Percentiles rank a stretch among this genome's conserved stretches.
phyloP scores from a whole-genome alignment of 495 filamentous ascomycete species.

The Xylaria palmicola region DNA sequence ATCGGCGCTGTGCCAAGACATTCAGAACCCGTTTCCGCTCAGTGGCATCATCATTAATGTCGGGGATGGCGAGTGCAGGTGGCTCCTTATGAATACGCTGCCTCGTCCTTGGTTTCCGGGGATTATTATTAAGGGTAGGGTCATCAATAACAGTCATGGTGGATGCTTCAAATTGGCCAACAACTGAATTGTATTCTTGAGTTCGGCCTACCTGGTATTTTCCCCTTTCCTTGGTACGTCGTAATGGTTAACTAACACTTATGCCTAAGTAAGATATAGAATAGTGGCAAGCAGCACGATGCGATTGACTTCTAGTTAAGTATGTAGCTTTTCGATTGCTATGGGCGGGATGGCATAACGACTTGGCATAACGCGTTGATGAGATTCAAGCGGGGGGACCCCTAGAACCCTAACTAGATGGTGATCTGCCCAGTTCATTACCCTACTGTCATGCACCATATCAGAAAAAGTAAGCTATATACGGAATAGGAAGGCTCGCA shows the following conservation, averaged over 20 bases:
- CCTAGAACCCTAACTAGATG: not conserved
- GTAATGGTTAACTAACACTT: slow-evolving; percentile 7
- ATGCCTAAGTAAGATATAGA: not conserved
- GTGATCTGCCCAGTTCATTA: not conserved
- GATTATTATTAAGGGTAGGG: not conserved
- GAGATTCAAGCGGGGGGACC: not conserved
- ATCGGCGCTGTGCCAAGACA: slow-evolving; percentile 50
- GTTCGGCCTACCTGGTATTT: no score
- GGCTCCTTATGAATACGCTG: slow-evolving; percentile 28
- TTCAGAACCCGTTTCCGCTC: slow-evolving; percentile 52
- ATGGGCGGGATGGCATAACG: slow-evolving; percentile 3
- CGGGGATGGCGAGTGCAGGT: slow-evolving; percentile 26
- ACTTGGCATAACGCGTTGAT: slow-evolving; percentile 3
- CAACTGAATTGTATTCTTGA: not conserved
- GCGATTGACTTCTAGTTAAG: not conserved
- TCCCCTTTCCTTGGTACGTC: not conserved
- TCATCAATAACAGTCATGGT: not conserved
- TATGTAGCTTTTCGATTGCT: not conserved
- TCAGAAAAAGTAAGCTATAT: not conserved
- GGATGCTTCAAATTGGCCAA: not conserved
- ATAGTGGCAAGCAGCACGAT: not conserved
- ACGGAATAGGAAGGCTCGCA: no score
- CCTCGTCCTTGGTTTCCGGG: slow-evolving; percentile 13
- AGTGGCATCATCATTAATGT: slow-evolving; percentile 37
- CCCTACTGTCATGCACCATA: not conserved